A percentile compares a stretch with the other conserved stretches of the same genome.
Conservation (phyloP, 2,329 filamentous ascomycete species). For the Cytospora piceicola region DNA sequence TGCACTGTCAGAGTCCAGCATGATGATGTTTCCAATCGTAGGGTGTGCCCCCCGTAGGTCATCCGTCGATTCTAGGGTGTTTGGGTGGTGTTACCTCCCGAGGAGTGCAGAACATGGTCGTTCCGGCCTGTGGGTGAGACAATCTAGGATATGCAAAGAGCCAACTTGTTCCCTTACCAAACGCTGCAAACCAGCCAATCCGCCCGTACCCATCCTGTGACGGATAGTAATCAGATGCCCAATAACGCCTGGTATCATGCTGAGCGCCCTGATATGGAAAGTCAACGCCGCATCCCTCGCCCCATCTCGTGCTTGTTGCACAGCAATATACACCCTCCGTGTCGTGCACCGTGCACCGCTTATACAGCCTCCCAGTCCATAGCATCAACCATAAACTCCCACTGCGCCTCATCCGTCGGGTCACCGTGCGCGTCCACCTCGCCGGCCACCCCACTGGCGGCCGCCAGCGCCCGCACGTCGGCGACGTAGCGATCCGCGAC, state of each 20-base stretch:
- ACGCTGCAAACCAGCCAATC: not conserved
- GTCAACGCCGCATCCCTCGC: not conserved
- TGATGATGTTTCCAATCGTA: not conserved
- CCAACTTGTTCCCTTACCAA: not conserved
- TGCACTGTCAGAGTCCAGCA: not conserved
- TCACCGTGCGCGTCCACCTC: constrained; percentile 30
- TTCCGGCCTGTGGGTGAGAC: not conserved
- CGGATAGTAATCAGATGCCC: not conserved
- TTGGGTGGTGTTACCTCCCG: constrained; percentile 11
- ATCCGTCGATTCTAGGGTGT: constrained; percentile 13
- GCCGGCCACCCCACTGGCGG: constrained; percentile 33
- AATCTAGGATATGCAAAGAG: constrained; percentile 1
- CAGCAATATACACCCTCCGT: not conserved
- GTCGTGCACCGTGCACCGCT: not conserved
- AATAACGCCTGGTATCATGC: not conserved
- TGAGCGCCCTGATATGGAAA: not conserved
- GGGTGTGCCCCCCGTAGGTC: not conserved
- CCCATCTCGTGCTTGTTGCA: not conserved
- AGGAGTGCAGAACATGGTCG: not conserved
- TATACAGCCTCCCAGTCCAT: constrained; percentile 60
- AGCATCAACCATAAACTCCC: constrained; percentile 62
- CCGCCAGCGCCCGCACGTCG: constrained; percentile 25
- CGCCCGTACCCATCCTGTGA: not conserved
- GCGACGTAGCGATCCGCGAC: constrained; percentile 53
- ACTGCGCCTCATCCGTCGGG: constrained; percentile 47